These are phyloP conservation scores for Annulohypoxylon nitens DNA, from an alignment of 495 filamentous ascomycete genomes.

Conservation along the genomic window DNA sequence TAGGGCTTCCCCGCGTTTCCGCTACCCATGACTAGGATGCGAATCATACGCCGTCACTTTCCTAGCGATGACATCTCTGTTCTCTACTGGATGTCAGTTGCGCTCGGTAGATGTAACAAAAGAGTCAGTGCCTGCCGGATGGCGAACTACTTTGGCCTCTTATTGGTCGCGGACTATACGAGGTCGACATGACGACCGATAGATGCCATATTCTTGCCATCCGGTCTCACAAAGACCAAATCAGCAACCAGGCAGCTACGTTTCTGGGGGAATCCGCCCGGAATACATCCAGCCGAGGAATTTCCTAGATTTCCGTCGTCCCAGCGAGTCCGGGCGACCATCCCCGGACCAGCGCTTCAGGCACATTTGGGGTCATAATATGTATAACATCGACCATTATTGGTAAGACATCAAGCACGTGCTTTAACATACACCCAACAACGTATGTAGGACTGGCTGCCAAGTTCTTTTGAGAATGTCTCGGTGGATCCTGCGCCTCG, in stretches of 20 bases:
- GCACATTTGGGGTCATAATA: slow-evolving; percentile 16
- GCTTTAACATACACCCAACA: slow-evolving; percentile 24
- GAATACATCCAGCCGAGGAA: slow-evolving; percentile 1
- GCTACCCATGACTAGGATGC: slow-evolving; percentile 6
- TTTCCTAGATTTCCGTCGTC: not conserved
- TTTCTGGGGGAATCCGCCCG: slow-evolving; percentile 14
- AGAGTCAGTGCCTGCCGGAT: not conserved
- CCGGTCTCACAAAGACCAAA: slow-evolving; percentile 12
- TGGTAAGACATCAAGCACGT: slow-evolving; percentile 39
- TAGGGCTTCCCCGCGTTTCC: slow-evolving; percentile 37
- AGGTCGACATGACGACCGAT: slow-evolving; percentile 2
- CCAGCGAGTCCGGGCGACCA: slow-evolving; percentile 4
- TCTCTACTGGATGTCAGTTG: slow-evolving; percentile 5
- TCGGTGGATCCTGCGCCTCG: slow-evolving; percentile 4
- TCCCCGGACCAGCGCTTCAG: slow-evolving; percentile 3
- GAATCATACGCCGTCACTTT: slow-evolving; percentile 26
- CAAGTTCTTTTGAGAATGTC: slow-evolving; percentile 20
- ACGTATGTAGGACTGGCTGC: slow-evolving; percentile 24
- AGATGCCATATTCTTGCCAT: not conserved
- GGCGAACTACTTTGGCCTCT: not conserved
- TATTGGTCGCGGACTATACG: not conserved
- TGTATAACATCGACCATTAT: slow-evolving; percentile 19
- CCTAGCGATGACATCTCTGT: slow-evolving; percentile 34
- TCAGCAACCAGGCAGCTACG: not conserved
- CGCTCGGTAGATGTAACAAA: slow-evolving; percentile 25